Conservation (phyloP, 495 filamentous ascomycete genomes). For the Aspergillus leporis region DNA sequence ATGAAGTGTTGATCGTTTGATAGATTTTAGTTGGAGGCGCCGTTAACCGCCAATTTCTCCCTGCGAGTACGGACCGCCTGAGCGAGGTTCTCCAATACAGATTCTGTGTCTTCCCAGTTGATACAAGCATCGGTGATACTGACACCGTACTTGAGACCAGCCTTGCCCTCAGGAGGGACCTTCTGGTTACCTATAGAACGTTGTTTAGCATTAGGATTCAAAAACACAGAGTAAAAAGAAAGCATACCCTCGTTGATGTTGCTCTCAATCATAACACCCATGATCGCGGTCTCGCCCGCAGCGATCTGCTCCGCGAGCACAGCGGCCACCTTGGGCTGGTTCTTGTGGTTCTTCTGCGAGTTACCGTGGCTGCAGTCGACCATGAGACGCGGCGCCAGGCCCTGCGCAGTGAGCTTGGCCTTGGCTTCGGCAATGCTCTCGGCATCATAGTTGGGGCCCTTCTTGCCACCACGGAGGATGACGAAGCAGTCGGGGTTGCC, state of each 20-base stretch:
- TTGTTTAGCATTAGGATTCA: slow-evolving; percentile 9
- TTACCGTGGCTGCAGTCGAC: slow-evolving; percentile 98
- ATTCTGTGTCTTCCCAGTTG: slow-evolving; percentile 88
- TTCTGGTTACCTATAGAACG: slow-evolving; percentile 75
- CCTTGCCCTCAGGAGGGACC: slow-evolving; percentile 84
- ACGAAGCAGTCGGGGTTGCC: slow-evolving; percentile 99
- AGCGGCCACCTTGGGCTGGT: slow-evolving; percentile 93
- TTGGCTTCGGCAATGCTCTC: slow-evolving; percentile 78
- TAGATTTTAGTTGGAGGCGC: slow-evolving; percentile 6
- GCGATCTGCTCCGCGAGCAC: slow-evolving; percentile 81
- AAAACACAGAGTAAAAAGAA: neutral
- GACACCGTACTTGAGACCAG: slow-evolving; percentile 88
- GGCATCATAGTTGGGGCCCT: slow-evolving; percentile 90
- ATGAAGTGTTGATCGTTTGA: neutral
- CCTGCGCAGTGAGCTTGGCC: slow-evolving; percentile 63
- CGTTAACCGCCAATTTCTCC: slow-evolving; percentile 30
- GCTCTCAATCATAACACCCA: slow-evolving; percentile 99
- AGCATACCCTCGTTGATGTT: slow-evolving; percentile 85
- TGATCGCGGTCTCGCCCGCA: slow-evolving; percentile 79
- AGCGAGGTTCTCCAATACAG: slow-evolving; percentile 75
- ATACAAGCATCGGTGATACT: slow-evolving; percentile 99
- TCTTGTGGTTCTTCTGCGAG: slow-evolving; percentile 93
- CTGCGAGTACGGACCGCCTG: slow-evolving; percentile 66
- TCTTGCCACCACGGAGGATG: slow-evolving; percentile 90
- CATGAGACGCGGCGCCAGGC: slow-evolving; percentile 79